Percentiles rank a stretch among this genome's conserved stretches.
Conservation (phyloP, 352 stramenopile species). For the Globisporangium orthogonon region DNA sequence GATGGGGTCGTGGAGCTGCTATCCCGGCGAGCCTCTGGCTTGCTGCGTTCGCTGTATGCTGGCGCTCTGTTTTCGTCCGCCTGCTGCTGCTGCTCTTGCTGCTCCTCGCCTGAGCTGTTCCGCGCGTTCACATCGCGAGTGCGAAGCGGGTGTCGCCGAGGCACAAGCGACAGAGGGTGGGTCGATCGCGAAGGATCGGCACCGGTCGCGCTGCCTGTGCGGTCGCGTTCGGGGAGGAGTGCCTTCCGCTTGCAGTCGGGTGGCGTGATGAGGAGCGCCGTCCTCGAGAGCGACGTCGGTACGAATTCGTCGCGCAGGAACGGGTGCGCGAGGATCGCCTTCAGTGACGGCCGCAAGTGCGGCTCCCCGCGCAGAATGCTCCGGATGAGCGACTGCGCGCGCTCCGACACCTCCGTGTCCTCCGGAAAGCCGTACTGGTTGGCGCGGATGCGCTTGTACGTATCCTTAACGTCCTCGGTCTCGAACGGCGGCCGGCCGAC, state of each 20-base stretch:
- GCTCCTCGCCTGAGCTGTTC: conserved; percentile 3
- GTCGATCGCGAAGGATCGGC: conserved; percentile 16
- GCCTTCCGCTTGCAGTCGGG: conserved; percentile 39
- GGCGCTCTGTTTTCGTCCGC: conserved; percentile 5
- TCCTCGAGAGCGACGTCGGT: conserved; percentile 44
- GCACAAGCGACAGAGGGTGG: conserved; percentile 14
- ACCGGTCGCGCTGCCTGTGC: not conserved
- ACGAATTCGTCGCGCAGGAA: conserved; percentile 67
- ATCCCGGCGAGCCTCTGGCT: conserved; percentile 5
- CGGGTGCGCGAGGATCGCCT: conserved; percentile 71
- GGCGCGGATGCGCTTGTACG: conserved; percentile 95
- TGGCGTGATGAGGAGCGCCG: conserved; percentile 66
- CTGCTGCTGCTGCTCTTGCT: not conserved
- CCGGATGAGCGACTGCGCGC: conserved; percentile 66
- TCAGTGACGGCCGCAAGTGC: conserved; percentile 53
- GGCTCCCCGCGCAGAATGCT: conserved; percentile 73
- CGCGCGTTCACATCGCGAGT: conserved; percentile 26
- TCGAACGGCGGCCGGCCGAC: conserved; percentile 97
- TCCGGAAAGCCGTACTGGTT: conserved; percentile 96
- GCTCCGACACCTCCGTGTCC: conserved; percentile 78
- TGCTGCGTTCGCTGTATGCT: not conserved
- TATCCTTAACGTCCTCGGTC: conserved; percentile 96
- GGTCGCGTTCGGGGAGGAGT: not conserved
- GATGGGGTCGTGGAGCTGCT: not conserved
- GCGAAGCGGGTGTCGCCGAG: conserved; percentile 29